Evolutionary conservation across 192 early-diverging fungal species (phyloP).

Genomic region (Mortierella antarctica): DNA sequence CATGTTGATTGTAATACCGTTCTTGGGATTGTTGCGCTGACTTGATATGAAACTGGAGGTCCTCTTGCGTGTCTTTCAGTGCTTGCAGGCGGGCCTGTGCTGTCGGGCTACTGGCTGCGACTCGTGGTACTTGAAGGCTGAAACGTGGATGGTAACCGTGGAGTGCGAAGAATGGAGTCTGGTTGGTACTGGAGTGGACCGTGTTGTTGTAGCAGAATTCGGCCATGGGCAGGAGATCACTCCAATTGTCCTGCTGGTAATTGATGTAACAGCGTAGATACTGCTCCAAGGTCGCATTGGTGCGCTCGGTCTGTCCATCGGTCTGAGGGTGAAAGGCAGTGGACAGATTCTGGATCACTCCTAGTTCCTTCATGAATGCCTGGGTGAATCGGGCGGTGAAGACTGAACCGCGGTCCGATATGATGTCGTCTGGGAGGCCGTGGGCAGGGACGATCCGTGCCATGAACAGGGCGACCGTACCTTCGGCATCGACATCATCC

Average conservation of each 20-base stretch:
- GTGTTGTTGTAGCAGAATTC: slow-evolving; percentile 67
- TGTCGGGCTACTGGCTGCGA: not conserved
- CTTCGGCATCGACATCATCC: slow-evolving; percentile 5
- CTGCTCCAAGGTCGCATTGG: slow-evolving; percentile 52
- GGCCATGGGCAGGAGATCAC: slow-evolving; percentile 39
- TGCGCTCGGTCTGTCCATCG: slow-evolving; percentile 57
- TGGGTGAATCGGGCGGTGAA: slow-evolving; percentile 58
- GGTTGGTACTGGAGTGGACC: slow-evolving; percentile 12
- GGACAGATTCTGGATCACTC: slow-evolving; percentile 42
- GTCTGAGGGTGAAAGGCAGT: slow-evolving; percentile 56
- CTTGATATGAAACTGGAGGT: slow-evolving; percentile 11
- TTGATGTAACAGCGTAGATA: slow-evolving; percentile 48
- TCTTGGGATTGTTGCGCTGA: slow-evolving; percentile 11
- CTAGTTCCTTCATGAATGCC: slow-evolving; percentile 26
- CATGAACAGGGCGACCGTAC: too few relatives aligned
- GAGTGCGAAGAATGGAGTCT: slow-evolving; percentile 3
- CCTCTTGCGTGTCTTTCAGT: slow-evolving; percentile 7
- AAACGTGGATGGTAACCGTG: slow-evolving; percentile 9
- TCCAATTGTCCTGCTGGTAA: slow-evolving; percentile 59
- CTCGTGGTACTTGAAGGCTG: not conserved
- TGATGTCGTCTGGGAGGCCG: slow-evolving; percentile 55
- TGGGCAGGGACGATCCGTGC: too few relatives aligned
- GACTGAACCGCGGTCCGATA: slow-evolving; percentile 45
- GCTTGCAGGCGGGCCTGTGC: not conserved
- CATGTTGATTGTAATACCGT: slow-evolving; percentile 14